Evolutionary conservation across 2,329 filamentous ascomycete genomes (phyloP).

Genomic region (Thelonectria rubi): DNA sequence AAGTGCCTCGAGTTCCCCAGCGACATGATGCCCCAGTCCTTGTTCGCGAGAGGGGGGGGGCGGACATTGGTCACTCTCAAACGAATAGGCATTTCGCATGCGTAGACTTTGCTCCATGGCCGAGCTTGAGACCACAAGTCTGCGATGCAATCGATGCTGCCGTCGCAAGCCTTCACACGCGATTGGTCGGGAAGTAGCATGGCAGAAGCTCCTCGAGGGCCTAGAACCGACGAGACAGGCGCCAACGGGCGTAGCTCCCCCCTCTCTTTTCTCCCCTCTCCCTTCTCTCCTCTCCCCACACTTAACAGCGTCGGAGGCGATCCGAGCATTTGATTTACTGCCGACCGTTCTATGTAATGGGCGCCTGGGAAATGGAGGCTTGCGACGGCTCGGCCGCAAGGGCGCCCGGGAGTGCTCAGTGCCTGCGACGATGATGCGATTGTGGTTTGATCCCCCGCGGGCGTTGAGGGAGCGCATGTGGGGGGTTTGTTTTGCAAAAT

Average conservation of each 20-base stretch:
- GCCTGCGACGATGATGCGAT: constrained; percentile 10
- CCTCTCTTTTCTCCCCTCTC: not conserved
- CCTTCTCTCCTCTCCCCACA: no score
- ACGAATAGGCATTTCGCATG: no score
- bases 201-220: not conserved
- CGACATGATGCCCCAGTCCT: no score
- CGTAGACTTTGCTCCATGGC: no score
- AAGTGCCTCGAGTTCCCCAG: no score
- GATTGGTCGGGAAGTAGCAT: no score
- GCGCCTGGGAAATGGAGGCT: constrained; percentile 8
- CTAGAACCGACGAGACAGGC: constrained; percentile 11
- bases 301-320: constrained; percentile 10
- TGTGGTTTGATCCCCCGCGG: constrained; percentile 17
- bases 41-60: no score
- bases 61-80: no score
- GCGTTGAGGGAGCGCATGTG: constrained; percentile 21
- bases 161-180: no score
- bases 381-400: constrained; percentile 7
- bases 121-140: no score
- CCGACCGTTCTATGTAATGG: constrained; percentile 10
- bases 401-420: not conserved
- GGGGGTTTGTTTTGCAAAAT: constrained; percentile 22
- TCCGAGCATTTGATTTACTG: no score
- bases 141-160: no score
- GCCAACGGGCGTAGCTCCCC: not conserved